Percentiles rank a stretch among this genome's conserved stretches.
Conservation (phyloP, 805 yeast species). For the Kodamaea fukazawae region DNA sequence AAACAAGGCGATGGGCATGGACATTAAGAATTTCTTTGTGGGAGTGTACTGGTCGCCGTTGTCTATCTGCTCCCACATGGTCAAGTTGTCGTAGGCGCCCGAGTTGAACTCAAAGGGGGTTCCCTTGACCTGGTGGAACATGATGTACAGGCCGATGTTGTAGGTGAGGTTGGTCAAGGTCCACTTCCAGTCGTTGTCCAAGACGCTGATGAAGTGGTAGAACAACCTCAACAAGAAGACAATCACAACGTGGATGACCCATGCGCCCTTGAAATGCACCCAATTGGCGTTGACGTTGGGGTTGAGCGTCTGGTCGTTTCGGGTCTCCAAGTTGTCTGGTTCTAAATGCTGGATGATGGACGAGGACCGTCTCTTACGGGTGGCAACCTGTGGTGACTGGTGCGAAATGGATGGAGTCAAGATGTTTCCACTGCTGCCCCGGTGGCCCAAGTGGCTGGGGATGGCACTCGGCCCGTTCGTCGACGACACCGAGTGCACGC, state of each 20-base stretch:
- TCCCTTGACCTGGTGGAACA: slow-evolving; percentile 96
- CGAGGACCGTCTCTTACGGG: slow-evolving; percentile 69
- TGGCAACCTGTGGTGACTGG: slow-evolving; percentile 14
- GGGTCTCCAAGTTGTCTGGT: slow-evolving; percentile 89
- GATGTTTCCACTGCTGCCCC: slow-evolving; percentile 2
- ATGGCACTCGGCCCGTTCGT: not conserved
- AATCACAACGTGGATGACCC: slow-evolving; percentile 88
- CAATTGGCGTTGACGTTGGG: slow-evolving; percentile 93
- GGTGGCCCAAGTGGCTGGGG: no score
- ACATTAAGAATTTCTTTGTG: slow-evolving; percentile 84
- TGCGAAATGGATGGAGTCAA: slow-evolving; percentile 25
- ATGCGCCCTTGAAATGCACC: slow-evolving; percentile 96
- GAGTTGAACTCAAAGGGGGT: slow-evolving; percentile 96
- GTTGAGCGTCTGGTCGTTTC: slow-evolving; percentile 83
- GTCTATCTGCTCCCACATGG: slow-evolving; percentile 98
- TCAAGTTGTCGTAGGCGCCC: slow-evolving; percentile 92
- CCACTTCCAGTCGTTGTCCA: slow-evolving; percentile 85
- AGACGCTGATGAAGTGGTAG: slow-evolving; percentile 77
- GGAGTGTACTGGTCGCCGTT: slow-evolving; percentile 98
- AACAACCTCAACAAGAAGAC: slow-evolving; percentile 71
- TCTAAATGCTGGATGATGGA: slow-evolving; percentile 87
- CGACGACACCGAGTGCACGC: slow-evolving; percentile 7
- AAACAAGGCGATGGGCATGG: slow-evolving; percentile 89
- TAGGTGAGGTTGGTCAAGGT: slow-evolving; percentile 88
- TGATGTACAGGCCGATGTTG: slow-evolving; percentile 86